phyloP scores from a whole-genome alignment of 306 rosid species.

The Prunus mira region DNA sequence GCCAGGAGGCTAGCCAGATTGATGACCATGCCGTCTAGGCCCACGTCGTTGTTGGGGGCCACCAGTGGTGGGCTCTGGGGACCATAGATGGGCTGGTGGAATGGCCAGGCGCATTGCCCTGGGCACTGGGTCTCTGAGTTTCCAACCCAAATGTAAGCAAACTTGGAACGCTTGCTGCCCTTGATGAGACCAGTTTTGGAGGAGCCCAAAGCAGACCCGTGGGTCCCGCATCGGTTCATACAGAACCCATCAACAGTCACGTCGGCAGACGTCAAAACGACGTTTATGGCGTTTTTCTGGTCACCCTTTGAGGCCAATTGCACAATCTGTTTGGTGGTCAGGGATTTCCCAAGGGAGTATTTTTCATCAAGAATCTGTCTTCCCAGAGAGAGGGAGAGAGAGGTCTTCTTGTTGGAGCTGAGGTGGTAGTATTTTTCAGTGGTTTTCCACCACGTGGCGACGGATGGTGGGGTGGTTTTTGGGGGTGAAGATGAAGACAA shows the following conservation, averaged over 20 bases:
- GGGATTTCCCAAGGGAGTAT: slow-evolving; percentile 61
- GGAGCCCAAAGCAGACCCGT: slow-evolving; percentile 37
- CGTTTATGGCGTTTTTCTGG: slow-evolving; percentile 55
- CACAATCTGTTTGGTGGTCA: slow-evolving; percentile 48
- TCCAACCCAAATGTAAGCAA: slow-evolving; percentile 78
- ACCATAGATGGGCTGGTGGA: slow-evolving; percentile 67
- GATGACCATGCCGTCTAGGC: slow-evolving; percentile 63
- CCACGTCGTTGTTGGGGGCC: slow-evolving; percentile 71
- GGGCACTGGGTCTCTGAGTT: slow-evolving; percentile 76
- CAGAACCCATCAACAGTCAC: slow-evolving; percentile 72
- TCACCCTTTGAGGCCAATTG: slow-evolving; percentile 61
- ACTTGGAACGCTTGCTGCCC: slow-evolving; percentile 47
- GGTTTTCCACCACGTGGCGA: slow-evolving; percentile 77
- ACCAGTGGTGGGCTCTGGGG: slow-evolving; percentile 50
- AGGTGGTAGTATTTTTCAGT: slow-evolving; percentile 76
- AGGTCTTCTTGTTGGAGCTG: slow-evolving; percentile 27
- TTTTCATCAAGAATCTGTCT: slow-evolving; percentile 52
- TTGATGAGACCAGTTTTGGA: slow-evolving; percentile 10
- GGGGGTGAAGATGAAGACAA: slow-evolving; percentile 28
- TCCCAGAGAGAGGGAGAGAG: slow-evolving; percentile 41
- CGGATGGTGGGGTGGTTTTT: slow-evolving; percentile 45
- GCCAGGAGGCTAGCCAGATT: slow-evolving; percentile 63
- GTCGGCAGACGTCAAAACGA: slow-evolving; percentile 68
- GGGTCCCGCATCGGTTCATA: slow-evolving; percentile 68
- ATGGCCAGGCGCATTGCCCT: slow-evolving; percentile 73